Evolutionary conservation across 2,329 filamentous ascomycete species (phyloP).

Genomic region (Lasiodiplodia sp.): DNA sequence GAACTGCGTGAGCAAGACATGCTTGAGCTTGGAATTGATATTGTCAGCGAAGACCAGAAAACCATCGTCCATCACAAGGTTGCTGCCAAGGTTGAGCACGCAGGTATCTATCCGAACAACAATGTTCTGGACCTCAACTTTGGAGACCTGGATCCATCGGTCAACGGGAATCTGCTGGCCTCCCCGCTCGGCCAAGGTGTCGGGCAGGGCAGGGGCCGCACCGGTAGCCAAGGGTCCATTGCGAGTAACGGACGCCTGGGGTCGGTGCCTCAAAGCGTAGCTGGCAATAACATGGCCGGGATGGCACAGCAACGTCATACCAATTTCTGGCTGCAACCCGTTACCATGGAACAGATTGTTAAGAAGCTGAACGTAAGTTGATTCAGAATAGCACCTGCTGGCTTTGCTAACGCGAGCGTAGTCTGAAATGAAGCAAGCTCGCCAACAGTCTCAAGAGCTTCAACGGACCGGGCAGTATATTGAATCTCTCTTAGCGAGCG

Average conservation of each 20-base stretch:
- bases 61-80: slow-evolving; percentile 99
- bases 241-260: slow-evolving; percentile 68
- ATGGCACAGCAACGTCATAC: slow-evolving; percentile 76
- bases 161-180: slow-evolving; percentile 68
- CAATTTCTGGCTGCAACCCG: slow-evolving; percentile 85
- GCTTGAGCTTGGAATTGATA: slow-evolving; percentile 94
- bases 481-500: slow-evolving; percentile 75
- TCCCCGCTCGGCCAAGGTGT: slow-evolving; percentile 48
- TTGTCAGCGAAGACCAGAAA: slow-evolving; percentile 98
- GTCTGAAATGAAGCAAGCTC: slow-evolving; percentile 89
- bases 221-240: slow-evolving; percentile 61
- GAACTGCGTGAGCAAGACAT: slow-evolving; percentile 91
- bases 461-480: slow-evolving; percentile 83
- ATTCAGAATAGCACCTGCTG: background rate
- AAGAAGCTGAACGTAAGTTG: slow-evolving; percentile 79
- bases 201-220: slow-evolving; percentile 72
- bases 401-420: slow-evolving; percentile 49
- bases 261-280: slow-evolving; percentile 62
- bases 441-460: slow-evolving; percentile 86
- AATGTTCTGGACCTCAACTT: slow-evolving; percentile 90
- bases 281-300: slow-evolving; percentile 60
- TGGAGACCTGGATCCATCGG: slow-evolving; percentile 82
- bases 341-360: slow-evolving; percentile 93
- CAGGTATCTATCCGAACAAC: slow-evolving; percentile 79
- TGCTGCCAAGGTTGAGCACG: slow-evolving; percentile 94